phyloP scores from a whole-genome alignment of 768 basidiomycete genomes.

The Calocybe gangraenosa region DNA sequence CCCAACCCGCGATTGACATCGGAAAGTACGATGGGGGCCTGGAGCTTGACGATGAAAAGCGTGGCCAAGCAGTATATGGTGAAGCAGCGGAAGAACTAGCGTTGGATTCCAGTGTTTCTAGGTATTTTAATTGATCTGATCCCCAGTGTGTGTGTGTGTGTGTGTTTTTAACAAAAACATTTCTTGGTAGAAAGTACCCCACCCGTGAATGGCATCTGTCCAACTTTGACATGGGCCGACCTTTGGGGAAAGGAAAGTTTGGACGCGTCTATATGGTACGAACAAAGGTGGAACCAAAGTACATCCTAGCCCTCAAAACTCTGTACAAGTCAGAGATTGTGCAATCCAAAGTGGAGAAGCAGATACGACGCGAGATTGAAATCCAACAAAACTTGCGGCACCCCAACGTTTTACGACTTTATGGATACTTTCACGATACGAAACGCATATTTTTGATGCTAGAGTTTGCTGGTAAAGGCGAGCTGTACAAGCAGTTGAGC shows the following conservation, averaged over 20 bases:
- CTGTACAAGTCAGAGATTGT: conserved; percentile 97
- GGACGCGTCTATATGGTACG: conserved; percentile 98
- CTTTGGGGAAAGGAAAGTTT: conserved; percentile 98
- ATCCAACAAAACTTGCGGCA: conserved; percentile 96
- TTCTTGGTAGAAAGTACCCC: conserved; percentile 48
- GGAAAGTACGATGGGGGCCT: conserved; percentile 95
- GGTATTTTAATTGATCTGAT: conserved; percentile 34
- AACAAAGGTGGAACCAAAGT: conserved; percentile 82
- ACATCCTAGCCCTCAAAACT: conserved; percentile 95
- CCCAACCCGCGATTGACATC: conserved; percentile 57
- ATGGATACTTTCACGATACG: conserved; percentile 97
- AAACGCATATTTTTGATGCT: conserved; percentile 98
- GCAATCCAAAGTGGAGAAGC: conserved; percentile 88
- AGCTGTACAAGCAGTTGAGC: conserved; percentile 92
- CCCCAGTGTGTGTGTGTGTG: too few relatives aligned
- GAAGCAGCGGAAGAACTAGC: conserved; percentile 80
- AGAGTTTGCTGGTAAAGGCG: conserved; percentile 96
- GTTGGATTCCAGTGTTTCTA: conserved; percentile 75
- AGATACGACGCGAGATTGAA: conserved; percentile 95
- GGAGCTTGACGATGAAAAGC: conserved; percentile 82
- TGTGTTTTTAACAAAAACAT: too few relatives aligned
- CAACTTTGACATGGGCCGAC: conserved; percentile 91
- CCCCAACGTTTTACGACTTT: conserved; percentile 89
- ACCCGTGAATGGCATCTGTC: conserved; percentile 84
- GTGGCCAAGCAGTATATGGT: conserved; percentile 69